Evolutionary conservation across 192 early-diverging fungal genomes (phyloP).

Genomic region (Kappamyces sp.): DNA sequence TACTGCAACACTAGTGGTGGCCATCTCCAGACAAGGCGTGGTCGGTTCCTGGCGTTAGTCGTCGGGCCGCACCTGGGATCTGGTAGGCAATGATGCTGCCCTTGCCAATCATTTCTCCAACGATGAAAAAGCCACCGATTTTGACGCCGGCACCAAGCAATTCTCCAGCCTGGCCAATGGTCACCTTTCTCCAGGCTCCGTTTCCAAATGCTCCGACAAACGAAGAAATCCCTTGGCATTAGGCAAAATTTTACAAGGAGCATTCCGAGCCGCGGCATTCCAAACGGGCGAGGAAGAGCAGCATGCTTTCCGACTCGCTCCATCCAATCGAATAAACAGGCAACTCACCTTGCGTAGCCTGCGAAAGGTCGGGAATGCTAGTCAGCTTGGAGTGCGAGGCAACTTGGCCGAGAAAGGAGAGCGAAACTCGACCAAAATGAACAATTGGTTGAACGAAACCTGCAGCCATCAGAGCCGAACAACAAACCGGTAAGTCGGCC

Average conservation of each 20-base stretch:
- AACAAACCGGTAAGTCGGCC: too few species aligned
- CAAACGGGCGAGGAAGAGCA: neutral
- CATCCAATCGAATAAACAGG: too few species aligned
- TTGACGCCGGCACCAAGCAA: conserved; percentile 36
- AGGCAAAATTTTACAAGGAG: neutral
- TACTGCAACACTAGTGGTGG: too few species aligned
- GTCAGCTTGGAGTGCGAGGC: neutral
- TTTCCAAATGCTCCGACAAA: conserved; percentile 34
- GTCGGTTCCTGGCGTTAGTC: neutral
- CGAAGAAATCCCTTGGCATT: conserved; percentile 29
- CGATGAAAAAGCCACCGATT: conserved; percentile 51
- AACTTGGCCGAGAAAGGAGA: neutral
- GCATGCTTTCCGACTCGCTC: too few species aligned
- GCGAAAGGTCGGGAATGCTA: conserved; percentile 1
- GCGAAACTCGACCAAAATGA: neutral
- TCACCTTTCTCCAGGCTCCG: conserved; percentile 54
- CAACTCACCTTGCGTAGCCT: conserved; percentile 14
- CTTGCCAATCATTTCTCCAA: conserved; percentile 52
- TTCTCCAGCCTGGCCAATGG: conserved; percentile 34
- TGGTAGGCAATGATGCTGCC: conserved; percentile 48
- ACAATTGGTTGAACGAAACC: conserved; percentile 2
- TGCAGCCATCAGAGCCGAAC: neutral
- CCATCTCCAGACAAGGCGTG: too few species aligned
- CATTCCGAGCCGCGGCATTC: neutral
- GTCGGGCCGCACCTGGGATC: conserved; percentile 31